phyloP scores from a whole-genome alignment of 2,329 filamentous ascomycete genomes.

The Colletotrichum sp. region DNA sequence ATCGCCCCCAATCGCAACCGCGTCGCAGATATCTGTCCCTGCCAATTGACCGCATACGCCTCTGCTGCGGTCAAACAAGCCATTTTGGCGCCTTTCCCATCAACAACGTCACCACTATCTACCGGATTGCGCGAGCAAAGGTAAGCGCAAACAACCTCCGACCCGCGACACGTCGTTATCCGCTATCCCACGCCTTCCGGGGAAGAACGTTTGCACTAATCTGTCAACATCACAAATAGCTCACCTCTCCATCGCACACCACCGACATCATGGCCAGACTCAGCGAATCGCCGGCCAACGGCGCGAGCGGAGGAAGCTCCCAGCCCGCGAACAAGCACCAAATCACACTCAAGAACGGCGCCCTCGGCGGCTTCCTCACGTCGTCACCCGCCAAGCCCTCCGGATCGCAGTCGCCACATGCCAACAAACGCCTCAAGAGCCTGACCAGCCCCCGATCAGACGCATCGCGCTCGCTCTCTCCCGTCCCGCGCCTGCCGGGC shows the following conservation, averaged over 20 bases:
- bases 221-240: neutral
- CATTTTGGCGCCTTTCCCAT: no score
- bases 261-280: neutral
- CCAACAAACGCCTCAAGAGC: conserved; percentile 7
- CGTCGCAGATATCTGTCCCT: neutral
- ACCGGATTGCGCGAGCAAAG: neutral
- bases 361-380: neutral
- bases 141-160: conserved; percentile 1
- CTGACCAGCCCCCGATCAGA: neutral
- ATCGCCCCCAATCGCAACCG: neutral
- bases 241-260: neutral
- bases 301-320: neutral
- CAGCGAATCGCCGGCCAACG: neutral
- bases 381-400: conserved; percentile 6
- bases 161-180: no score
- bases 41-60: neutral
- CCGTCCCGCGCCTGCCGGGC: neutral
- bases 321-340: neutral
- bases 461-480: conserved; percentile 1
- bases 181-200: neutral
- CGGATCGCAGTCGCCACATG: conserved; percentile 3
- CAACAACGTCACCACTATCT: neutral
- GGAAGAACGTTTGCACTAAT: neutral
- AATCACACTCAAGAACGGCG: conserved; percentile 1
- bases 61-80: neutral